A percentile compares a stretch with the other conserved stretches of the same genome.
Conservation (phyloP, 495 filamentous ascomycete genomes). For the Aspergillus sclerotioniger region DNA sequence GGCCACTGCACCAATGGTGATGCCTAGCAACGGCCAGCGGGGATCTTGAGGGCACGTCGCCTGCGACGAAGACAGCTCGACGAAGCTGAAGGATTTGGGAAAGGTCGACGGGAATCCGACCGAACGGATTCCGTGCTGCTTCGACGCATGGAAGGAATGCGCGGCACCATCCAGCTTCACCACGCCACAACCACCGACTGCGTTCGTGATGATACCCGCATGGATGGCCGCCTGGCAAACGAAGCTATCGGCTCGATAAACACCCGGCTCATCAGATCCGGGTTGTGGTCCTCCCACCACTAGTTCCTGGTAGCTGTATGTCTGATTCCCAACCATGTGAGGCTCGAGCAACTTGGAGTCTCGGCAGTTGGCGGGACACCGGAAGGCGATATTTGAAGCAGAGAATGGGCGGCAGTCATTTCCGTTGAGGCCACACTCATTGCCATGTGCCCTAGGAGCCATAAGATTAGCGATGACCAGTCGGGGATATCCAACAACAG, state of each 20-base stretch:
- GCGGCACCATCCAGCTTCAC: constrained; percentile 65
- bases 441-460: constrained; percentile 58
- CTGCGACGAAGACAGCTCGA: constrained; percentile 41
- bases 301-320: constrained; percentile 65
- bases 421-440: constrained; percentile 76
- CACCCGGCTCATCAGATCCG: constrained; percentile 30
- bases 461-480: constrained; percentile 1
- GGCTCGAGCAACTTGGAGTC: constrained; percentile 66
- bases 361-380: constrained; percentile 75
- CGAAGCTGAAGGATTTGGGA: constrained; percentile 71
- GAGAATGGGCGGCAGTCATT: constrained; percentile 79
- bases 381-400: constrained; percentile 66
- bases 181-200: constrained; percentile 74
- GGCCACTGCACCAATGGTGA: constrained; percentile 65
- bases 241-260: constrained; percentile 82
- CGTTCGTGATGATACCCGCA: constrained; percentile 65
- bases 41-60: constrained; percentile 54
- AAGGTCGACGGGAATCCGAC: constrained; percentile 73
- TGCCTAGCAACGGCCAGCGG: constrained; percentile 70
- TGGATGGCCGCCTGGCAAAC: constrained; percentile 82
- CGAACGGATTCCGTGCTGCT: constrained; percentile 63
- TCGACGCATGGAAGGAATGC: constrained; percentile 57
- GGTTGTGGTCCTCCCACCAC: constrained; percentile 71
- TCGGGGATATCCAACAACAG: neutral
- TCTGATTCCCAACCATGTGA: constrained; percentile 69